Evolutionary conservation across 345 rosid genomes (phyloP).

Genomic region (Trapa incisa): DNA sequence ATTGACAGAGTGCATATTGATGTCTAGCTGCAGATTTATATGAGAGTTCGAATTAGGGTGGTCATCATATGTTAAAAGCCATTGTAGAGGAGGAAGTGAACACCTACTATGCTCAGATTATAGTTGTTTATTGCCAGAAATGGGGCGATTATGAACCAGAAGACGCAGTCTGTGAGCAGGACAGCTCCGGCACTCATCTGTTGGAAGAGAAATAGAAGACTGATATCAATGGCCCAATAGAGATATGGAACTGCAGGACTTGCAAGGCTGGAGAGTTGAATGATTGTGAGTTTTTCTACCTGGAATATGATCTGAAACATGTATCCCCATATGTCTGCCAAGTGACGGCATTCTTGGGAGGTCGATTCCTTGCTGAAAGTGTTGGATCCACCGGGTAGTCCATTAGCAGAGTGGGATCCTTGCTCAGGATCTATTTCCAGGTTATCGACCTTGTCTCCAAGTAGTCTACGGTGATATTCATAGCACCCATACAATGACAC

Average conservation of each 20-base stretch:
- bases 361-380: constrained; percentile 22
- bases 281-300: constrained; percentile 18
- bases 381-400: constrained; percentile 1
- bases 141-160: constrained; percentile 90
- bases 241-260: not conserved
- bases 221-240: constrained; percentile 1
- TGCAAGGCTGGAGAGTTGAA: not conserved
- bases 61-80: not conserved
- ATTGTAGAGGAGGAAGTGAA: not conserved
- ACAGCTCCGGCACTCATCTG: constrained; percentile 99
- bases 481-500: constrained; percentile 73
- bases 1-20: constrained; percentile 74
- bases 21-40: constrained; percentile 37
- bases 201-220: not conserved
- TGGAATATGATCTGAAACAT: constrained; percentile 79
- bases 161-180: constrained; percentile 83
- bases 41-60: not conserved
- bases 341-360: constrained; percentile 20
- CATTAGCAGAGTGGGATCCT: constrained; percentile 19
- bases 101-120: constrained; percentile 61
- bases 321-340: constrained; percentile 52
- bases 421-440: constrained; percentile 65
- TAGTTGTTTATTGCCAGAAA: constrained; percentile 73
- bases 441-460: constrained; percentile 58
- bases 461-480: constrained; percentile 44